Base-by-base conservation (phyloP, 768 basidiomycete species). In the Pulveroboletus ravenelii region DNA sequence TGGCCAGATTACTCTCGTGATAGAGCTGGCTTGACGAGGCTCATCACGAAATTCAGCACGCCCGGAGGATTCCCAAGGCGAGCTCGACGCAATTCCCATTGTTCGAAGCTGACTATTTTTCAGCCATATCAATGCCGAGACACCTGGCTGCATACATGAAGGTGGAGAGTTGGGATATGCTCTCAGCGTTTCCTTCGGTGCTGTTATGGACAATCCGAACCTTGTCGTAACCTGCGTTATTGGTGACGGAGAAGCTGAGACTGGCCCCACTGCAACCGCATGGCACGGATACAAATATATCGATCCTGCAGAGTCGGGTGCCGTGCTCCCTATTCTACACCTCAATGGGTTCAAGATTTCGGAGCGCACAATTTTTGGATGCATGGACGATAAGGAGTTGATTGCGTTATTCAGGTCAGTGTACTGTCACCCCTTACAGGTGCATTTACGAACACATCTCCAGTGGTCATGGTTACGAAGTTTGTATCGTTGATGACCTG, bases 211-310 rank as follows among this genome's bases (percentile, higher is more conserved):
- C 65, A 85, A 89, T 55, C 92, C 91, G 8, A 77, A 93, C 62
- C 81, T 92, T 15, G 78, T 94, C 58, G 81, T 86, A 17, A 77
- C 84, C 42, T 89, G 87, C 53, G 76, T 94, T 30, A 72, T 95
- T n/a, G 92, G 92, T 20, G 91, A 93, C 53, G 92, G 91, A 27
- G 92, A 94, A 69, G 83, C 85, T 5, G 87, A 89, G 66, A 84
- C 84, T 3, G 87, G 87, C 5, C 87, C 87, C 0, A 89, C 88
- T 34, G 86, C 87, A 6, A 73, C 77, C 14, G 85, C 86, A 17
- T 93, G 89, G 88, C 89, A 92, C 60, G 85, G 78, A 6, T 85
- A 76, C 80, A 93, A 96, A 73, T 96, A 86, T 64, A 81, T 94
- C 58, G 91, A 96, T 62, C 92, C 93, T 20, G 80, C 79, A 14